These are phyloP conservation scores for Xylaria telfairii DNA, from an alignment of 495 filamentous ascomycete genomes.

Conservation along the genomic window DNA sequence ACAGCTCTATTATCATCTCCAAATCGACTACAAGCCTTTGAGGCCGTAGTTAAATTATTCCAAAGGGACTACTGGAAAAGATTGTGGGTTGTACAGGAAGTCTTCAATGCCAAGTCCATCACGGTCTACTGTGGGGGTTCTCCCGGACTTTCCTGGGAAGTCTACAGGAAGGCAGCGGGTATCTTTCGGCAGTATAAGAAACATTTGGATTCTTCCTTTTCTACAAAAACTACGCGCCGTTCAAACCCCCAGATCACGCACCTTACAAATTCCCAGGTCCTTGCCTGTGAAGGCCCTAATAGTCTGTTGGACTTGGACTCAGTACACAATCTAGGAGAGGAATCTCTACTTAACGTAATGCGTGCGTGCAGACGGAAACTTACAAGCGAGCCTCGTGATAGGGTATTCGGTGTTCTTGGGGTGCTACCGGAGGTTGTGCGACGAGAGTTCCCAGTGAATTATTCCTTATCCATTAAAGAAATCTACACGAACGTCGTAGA, in stretches of 20 bases:
- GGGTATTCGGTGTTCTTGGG: background rate
- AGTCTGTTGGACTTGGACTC: background rate
- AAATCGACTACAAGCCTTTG: conserved; percentile 11
- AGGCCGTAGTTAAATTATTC: conserved; percentile 36
- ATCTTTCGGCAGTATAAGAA: background rate
- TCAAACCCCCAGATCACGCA: background rate
- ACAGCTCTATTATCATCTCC: background rate
- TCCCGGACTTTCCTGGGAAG: conserved; percentile 21
- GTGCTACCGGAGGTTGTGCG: conserved; percentile 4
- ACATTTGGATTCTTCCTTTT: background rate
- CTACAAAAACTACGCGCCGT: background rate
- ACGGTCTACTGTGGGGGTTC: conserved; percentile 37
- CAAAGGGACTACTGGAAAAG: conserved; percentile 43
- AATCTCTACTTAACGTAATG: background rate
- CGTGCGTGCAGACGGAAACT: background rate
- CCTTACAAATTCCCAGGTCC: background rate
- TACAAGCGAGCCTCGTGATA: conserved; percentile 1
- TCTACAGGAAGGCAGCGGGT: background rate
- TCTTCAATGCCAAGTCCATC: conserved; percentile 34
- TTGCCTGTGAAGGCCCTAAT: background rate
- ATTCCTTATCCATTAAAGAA: background rate
- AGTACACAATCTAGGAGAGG: background rate
- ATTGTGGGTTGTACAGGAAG: conserved; percentile 43
- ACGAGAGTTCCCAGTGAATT: background rate
- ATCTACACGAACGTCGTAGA: background rate